phyloP scores from a whole-genome alignment of 108 stramenopile species.

The Cyclotella choctawhatcheeana region DNA sequence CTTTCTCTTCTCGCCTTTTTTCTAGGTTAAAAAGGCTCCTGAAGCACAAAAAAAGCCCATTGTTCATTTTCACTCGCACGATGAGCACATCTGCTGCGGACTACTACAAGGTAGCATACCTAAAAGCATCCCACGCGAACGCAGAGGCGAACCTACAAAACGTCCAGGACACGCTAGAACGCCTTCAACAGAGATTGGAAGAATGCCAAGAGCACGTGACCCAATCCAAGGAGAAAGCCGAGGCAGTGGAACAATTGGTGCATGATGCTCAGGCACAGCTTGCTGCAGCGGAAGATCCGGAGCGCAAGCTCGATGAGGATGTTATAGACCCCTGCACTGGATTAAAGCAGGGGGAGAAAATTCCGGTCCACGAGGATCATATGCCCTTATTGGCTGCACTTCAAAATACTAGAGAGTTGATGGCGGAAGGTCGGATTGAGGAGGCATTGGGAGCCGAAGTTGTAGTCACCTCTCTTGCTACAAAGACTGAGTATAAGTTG shows the following conservation, averaged over 20 bases:
- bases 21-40: too few relatives aligned
- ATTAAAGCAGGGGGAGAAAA: not conserved
- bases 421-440: conserved; percentile 1
- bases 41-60: too few relatives aligned
- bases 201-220: too few relatives aligned
- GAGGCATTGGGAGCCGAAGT: conserved; percentile 6
- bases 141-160: not conserved
- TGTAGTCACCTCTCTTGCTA: not conserved
- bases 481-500: not conserved
- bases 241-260: not conserved
- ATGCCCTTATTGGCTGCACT: not conserved
- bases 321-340: not conserved
- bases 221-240: too few relatives aligned
- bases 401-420: not conserved
- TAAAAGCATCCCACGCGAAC: not conserved
- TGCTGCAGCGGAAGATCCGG: not conserved
- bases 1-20: too few relatives aligned
- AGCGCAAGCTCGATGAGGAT: not conserved
- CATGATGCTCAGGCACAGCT: not conserved
- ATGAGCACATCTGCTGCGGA: conserved; percentile 16
- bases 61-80: too few relatives aligned
- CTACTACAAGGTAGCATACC: conserved; percentile 3
- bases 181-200: too few relatives aligned
- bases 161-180: not conserved
- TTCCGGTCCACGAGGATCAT: not conserved